These are phyloP conservation scores for Botrytis hyacinthi DNA, from an alignment of 2,329 filamentous ascomycete species.

Conservation along the genomic window DNA sequence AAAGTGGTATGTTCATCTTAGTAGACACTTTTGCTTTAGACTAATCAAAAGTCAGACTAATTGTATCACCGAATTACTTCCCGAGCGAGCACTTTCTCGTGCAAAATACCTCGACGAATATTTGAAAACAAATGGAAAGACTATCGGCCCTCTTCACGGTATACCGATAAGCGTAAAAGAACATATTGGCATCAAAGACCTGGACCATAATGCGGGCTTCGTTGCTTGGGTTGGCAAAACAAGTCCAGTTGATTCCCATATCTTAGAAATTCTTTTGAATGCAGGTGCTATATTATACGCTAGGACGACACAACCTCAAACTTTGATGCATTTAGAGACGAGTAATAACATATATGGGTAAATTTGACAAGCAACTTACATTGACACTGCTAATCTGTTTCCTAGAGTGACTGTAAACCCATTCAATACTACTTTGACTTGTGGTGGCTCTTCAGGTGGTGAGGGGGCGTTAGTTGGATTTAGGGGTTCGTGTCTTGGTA, in stretches of 20 bases:
- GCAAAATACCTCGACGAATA: constrained; percentile 40
- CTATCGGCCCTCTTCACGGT: constrained; percentile 42
- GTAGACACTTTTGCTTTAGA: neutral
- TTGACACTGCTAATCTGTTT: neutral
- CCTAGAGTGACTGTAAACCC: constrained; percentile 53
- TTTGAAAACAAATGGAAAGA: constrained; percentile 34
- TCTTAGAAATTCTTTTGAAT: constrained; percentile 46
- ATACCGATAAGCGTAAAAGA: constrained; percentile 55
- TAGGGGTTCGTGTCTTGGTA: constrained; percentile 51
- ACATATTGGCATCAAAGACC: constrained; percentile 49
- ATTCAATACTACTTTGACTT: constrained; percentile 49
- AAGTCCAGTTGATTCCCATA: constrained; percentile 46
- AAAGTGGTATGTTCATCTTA: constrained; percentile 40
- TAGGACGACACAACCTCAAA: constrained; percentile 54
- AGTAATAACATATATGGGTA: constrained; percentile 48
- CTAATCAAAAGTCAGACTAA: constrained; percentile 41
- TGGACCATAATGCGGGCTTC: constrained; percentile 50
- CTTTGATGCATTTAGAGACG: constrained; percentile 54
- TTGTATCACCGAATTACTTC: constrained; percentile 47
- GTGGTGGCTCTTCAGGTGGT: constrained; percentile 55
- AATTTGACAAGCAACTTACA: constrained; percentile 16
- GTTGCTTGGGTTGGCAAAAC: constrained; percentile 48
- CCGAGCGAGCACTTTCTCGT: constrained; percentile 37
- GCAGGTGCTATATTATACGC: constrained; percentile 53
- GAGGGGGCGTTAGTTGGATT: constrained; percentile 55